Evolutionary conservation across 1,284 basidiomycete genomes (phyloP), one percentile per base, ranked within the genome.

Genomic region (Sanguinoderma infundibulare): DNA sequence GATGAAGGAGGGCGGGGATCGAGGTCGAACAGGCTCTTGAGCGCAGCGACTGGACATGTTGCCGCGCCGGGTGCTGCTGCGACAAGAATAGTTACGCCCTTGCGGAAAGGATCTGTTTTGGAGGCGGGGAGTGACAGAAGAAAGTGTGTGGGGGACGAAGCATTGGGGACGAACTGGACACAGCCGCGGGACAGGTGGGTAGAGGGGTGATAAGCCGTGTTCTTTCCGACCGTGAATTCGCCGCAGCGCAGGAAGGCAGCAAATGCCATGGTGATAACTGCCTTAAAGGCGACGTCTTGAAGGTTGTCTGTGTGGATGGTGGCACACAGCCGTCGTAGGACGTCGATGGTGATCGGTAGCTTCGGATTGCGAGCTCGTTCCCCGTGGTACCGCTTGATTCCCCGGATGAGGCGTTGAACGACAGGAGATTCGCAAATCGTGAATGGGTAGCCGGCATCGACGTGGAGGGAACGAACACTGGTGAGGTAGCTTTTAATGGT

Each of bases 91-190:
- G 72, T 58, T 30, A 75, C 69, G 4, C 77, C 78, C 51, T 69
- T 68, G 4, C 72, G 69, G 58, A 78, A 78, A 0, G 76, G 76
- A 56, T 79, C 78, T 0, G 77, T 78, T 60, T 79, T 79, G 2
- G 76, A 79, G 1, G 73, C 70, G 0, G 77, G 76, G 12, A 78
- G 62, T 12, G 69, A 67, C 12, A 79, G 70, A 5, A 61, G 52
- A 15, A 77, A 32, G 49, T 75, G 66, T 12, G 68, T 69, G 17
- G 73, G 62, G 2, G 65, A 46, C 0, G 67, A 64, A 71, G 42
- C 2, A 60, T 64, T 15, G 73, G 72, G 14, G 68, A 56, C 34
- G 53, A 76, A 75, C 15, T 65, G 57, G 38, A 76, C 56, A 8
- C 65, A 72, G n/a, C 59, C 60, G 0, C 70, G 66, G 0, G 73